A percentile compares a stretch with the other conserved stretches of the same genome.
Evolutionary conservation across 345 rosid genomes (phyloP).

Genomic region (Brassica cretica): DNA sequence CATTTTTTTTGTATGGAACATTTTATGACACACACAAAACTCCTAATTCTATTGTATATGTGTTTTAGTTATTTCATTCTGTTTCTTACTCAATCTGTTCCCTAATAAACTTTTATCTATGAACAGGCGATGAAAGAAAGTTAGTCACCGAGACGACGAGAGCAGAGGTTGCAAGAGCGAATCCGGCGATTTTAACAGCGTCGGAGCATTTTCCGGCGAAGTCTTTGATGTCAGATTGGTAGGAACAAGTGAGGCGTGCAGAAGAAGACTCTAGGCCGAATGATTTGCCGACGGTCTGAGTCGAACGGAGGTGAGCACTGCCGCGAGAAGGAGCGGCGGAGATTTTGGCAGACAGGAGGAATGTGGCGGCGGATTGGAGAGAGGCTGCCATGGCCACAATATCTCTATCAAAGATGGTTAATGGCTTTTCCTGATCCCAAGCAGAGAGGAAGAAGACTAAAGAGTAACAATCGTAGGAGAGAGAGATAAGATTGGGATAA

Average conservation of each 20-base stretch:
- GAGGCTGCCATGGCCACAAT: slow-evolving; percentile 71
- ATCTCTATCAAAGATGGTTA: slow-evolving; percentile 10
- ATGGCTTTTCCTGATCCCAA: slow-evolving; percentile 16
- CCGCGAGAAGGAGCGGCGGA: slow-evolving; percentile 46
- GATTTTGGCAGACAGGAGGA: slow-evolving; percentile 75
- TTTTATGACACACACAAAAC: background rate
- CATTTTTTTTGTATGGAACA: too few relatives aligned
- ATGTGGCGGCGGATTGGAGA: slow-evolving; percentile 83
- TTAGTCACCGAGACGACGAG: slow-evolving; percentile 80
- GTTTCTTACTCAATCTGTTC: too few relatives aligned
- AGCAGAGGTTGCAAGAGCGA: slow-evolving; percentile 94
- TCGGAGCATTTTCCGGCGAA: slow-evolving; percentile 69
- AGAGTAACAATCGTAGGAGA: slow-evolving; percentile 27
- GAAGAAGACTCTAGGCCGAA: slow-evolving; percentile 58
- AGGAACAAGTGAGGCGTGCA: slow-evolving; percentile 72
- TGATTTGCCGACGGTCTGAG: slow-evolving; percentile 53
- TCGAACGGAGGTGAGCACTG: slow-evolving; percentile 49
- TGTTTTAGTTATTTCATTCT: too few relatives aligned
- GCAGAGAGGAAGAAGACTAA: slow-evolving; percentile 11
- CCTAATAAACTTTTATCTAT: background rate
- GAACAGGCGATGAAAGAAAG: background rate
- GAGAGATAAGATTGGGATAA: slow-evolving; percentile 77
- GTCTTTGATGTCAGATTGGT: slow-evolving; percentile 67
- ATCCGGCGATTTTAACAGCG: slow-evolving; percentile 77
- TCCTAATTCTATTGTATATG: background rate